Conservation (phyloP, 164 flowering plant species). For the Taxillus chinensis region DNA sequence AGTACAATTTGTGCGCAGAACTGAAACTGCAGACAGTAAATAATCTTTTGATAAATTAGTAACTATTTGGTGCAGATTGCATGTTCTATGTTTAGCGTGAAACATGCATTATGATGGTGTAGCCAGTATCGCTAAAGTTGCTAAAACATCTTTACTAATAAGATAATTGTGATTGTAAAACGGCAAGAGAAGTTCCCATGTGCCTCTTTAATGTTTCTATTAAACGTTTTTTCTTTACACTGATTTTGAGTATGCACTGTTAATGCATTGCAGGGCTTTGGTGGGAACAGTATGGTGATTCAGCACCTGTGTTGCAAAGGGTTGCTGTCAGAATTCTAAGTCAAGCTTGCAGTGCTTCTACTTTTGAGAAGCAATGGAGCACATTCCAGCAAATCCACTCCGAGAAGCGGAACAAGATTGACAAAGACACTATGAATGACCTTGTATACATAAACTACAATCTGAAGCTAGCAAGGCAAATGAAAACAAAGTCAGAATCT, state of each 20-base stretch:
- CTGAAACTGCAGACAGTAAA: background rate
- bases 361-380: constrained; percentile 69
- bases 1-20: background rate
- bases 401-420: constrained; percentile 79
- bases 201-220: too few relatives aligned
- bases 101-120: too few relatives aligned
- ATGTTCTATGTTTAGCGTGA: too few relatives aligned
- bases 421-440: constrained; percentile 67
- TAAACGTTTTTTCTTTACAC: too few relatives aligned
- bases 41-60: too few relatives aligned
- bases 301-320: constrained; percentile 74
- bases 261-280: constrained; percentile 48
- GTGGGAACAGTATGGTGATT: constrained; percentile 95
- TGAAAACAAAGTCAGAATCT: constrained; percentile 38
- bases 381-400: constrained; percentile 71
- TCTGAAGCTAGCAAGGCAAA: constrained; percentile 56
- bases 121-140: too few relatives aligned
- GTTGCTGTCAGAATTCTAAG: constrained; percentile 82
- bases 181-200: background rate
- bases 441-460: constrained; percentile 66
- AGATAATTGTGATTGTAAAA: too few relatives aligned
- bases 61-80: too few relatives aligned
- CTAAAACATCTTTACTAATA: too few relatives aligned
- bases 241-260: background rate
- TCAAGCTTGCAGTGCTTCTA: constrained; percentile 77